These are phyloP conservation scores for Picea abies DNA, from an alignment of 83 land plant genomes.

Conservation along the genomic window DNA sequence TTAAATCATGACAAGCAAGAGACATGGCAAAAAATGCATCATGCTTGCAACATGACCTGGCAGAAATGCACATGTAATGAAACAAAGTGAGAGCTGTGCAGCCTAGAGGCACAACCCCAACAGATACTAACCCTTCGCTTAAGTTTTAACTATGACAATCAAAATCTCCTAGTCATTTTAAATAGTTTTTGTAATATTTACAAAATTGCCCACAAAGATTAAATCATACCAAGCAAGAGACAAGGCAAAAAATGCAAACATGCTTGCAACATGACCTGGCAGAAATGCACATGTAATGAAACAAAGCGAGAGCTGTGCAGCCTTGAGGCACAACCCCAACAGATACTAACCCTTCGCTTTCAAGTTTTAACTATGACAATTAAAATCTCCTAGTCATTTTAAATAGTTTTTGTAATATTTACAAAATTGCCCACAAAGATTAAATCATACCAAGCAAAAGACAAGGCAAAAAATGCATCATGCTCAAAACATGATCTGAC, in stretches of 20 bases:
- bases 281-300: neutral
- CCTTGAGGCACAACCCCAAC: neutral
- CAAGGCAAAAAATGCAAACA: neutral
- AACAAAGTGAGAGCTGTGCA: neutral
- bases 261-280: neutral
- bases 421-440: neutral
- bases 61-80: too few species aligned
- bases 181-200: neutral
- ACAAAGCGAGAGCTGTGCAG: neutral
- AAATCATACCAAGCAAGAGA: neutral
- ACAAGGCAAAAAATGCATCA: neutral
- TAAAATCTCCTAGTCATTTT: too few species aligned
- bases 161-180: too few species aligned
- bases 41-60: too few species aligned
- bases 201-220: neutral
- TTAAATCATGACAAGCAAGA: neutral
- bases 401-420: neutral
- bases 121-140: neutral
- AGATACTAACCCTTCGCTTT: neutral
- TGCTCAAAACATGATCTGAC: too few species aligned
- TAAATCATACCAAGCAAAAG: neutral
- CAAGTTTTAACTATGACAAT: too few species aligned
- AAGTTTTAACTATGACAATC: too few species aligned
- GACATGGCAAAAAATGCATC: neutral
- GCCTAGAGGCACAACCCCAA: too few species aligned